phyloP scores from a whole-genome alignment of 2,329 filamentous ascomycete species.

The Clathrospora elynae region DNA sequence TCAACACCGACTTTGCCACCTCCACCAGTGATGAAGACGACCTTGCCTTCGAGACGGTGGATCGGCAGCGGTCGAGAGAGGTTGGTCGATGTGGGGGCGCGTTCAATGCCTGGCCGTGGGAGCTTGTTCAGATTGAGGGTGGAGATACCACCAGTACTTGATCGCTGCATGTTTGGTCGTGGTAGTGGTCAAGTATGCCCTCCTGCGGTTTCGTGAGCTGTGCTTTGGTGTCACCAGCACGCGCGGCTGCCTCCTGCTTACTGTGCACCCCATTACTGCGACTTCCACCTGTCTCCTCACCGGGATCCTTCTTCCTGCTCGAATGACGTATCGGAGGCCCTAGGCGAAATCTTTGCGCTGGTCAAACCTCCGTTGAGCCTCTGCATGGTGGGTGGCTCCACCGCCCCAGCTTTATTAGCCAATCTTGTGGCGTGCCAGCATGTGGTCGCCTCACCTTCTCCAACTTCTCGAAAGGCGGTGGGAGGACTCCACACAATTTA shows the following conservation, averaged over 20 bases:
- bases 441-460: slow-evolving; percentile 21
- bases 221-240: background rate
- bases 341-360: slow-evolving; percentile 35
- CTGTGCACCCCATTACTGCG: no score
- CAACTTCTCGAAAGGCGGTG: slow-evolving; percentile 24
- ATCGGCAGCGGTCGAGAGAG: slow-evolving; percentile 36
- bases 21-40: slow-evolving; percentile 43
- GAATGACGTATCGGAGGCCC: slow-evolving; percentile 35
- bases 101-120: slow-evolving; percentile 31
- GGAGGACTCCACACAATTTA: slow-evolving; percentile 22
- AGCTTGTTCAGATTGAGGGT: slow-evolving; percentile 33
- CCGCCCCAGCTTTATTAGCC: slow-evolving; percentile 24
- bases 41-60: slow-evolving; percentile 39
- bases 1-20: slow-evolving; percentile 44
- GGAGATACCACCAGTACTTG: slow-evolving; percentile 22
- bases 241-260: background rate
- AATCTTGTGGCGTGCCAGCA: slow-evolving; percentile 26
- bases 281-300: slow-evolving; percentile 11
- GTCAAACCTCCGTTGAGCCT: slow-evolving; percentile 30
- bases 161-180: slow-evolving; percentile 8
- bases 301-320: slow-evolving; percentile 19
- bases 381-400: slow-evolving; percentile 29
- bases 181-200: slow-evolving; percentile 7
- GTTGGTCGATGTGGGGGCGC: slow-evolving; percentile 35
- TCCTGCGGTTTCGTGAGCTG: slow-evolving; percentile 17